These are phyloP conservation scores for Sclerotiophoma versabilis DNA, from an alignment of 2,329 filamentous ascomycete genomes.

Conservation along the genomic window DNA sequence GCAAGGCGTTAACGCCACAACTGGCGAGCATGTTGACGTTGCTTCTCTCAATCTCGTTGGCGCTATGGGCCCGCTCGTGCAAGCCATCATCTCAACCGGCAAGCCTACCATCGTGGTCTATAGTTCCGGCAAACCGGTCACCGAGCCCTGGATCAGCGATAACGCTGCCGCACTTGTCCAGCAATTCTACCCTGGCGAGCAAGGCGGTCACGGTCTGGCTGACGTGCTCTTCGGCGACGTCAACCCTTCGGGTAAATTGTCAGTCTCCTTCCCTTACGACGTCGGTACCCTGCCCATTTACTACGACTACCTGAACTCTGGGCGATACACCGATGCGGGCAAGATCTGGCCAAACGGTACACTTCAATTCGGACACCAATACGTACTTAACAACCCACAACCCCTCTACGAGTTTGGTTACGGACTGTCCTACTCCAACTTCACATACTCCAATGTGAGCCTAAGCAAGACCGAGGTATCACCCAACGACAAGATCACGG, in stretches of 20 bases:
- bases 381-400: conserved; percentile 66
- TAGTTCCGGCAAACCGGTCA: conserved; percentile 74
- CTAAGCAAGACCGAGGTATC: conserved; percentile 59
- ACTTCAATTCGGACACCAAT: conserved; percentile 69
- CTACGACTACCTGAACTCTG: conserved; percentile 76
- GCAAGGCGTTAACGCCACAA: conserved; percentile 74
- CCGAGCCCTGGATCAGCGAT: conserved; percentile 74
- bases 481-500: conserved; percentile 63
- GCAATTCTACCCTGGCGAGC: conserved; percentile 76
- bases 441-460: conserved; percentile 63
- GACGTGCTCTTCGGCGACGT: conserved; percentile 68
- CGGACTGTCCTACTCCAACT: conserved; percentile 70
- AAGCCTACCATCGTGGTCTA: conserved; percentile 73
- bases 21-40: conserved; percentile 75
- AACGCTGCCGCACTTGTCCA: conserved; percentile 71
- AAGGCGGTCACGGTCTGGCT: conserved; percentile 71
- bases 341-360: conserved; percentile 64
- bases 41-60: conserved; percentile 71
- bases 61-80: conserved; percentile 71
- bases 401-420: conserved; percentile 73
- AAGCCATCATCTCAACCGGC: conserved; percentile 71
- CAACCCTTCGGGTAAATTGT: conserved; percentile 71
- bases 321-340: conserved; percentile 62
- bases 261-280: conserved; percentile 71
- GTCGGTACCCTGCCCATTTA: conserved; percentile 72